Evolutionary conservation across 345 rosid species (phyloP).

Genomic region (Luvunga scandens): DNA sequence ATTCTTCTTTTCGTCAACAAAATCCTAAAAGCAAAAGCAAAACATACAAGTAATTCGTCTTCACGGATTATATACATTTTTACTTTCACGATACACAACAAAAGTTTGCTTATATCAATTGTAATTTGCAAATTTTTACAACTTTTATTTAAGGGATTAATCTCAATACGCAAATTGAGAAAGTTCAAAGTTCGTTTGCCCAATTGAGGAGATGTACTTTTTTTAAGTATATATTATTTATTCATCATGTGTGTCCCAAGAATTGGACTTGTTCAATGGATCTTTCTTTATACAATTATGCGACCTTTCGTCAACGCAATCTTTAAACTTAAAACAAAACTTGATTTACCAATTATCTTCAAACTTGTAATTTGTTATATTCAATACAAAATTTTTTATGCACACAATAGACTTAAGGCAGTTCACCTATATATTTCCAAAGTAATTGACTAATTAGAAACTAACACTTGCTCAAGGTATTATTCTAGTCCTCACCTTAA

Average conservation of each 20-base stretch:
- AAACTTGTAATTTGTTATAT: no score
- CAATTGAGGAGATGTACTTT: background rate
- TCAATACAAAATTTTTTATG: no score
- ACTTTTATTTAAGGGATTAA: background rate
- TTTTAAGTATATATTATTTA: background rate
- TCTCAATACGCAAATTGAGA: background rate
- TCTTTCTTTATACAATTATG: no score
- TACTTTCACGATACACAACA: background rate
- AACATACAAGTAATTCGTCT: background rate
- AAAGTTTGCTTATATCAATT: background rate
- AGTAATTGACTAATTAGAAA: no score
- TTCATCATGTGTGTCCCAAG: background rate
- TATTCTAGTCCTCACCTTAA: no score
- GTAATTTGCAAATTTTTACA: background rate
- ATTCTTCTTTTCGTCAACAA: constrained; percentile 7
- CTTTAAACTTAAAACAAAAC: background rate
- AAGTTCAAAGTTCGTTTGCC: background rate
- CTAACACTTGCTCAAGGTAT: no score
- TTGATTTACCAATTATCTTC: background rate
- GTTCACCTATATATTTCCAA: no score
- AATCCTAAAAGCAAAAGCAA: background rate
- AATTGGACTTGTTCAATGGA: background rate
- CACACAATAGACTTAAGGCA: no score
- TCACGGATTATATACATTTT: background rate
- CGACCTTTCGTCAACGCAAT: background rate